These are phyloP conservation scores for Tylopilus vinaceipallidus DNA, from an alignment of 768 basidiomycete genomes.

Conservation along the genomic window DNA sequence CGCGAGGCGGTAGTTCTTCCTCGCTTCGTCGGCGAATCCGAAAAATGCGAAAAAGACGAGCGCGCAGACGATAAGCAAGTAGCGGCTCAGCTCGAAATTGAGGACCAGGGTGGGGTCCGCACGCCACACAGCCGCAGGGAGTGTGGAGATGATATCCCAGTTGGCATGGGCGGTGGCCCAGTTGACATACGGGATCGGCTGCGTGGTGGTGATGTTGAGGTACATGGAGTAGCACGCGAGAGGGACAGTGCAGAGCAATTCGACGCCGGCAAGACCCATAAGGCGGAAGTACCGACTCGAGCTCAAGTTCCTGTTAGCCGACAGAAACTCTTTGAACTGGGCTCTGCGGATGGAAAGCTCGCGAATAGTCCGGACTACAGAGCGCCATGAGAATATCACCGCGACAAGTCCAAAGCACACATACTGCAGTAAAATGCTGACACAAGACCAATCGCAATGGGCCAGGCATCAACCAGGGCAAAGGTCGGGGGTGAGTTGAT, in stretches of 20 bases:
- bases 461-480: conserved; percentile 36
- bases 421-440: conserved; percentile 42
- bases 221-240: conserved; percentile 38
- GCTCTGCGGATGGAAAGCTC: conserved; percentile 30
- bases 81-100: conserved; percentile 44
- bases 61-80: conserved; percentile 45
- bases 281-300: conserved; percentile 60
- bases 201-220: conserved; percentile 28
- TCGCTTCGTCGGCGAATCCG: conserved; percentile 67
- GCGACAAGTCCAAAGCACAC: conserved; percentile 2
- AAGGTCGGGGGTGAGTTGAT: conserved; percentile 38
- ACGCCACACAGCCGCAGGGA: conserved; percentile 44
- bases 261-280: conserved; percentile 47
- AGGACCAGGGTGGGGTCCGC: conserved; percentile 6
- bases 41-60: conserved; percentile 68
- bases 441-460: conserved; percentile 39
- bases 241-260: conserved; percentile 41
- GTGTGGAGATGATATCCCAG: conserved; percentile 37
- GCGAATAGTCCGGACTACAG: conserved; percentile 29
- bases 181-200: conserved; percentile 38
- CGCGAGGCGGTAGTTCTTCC: conserved; percentile 49
- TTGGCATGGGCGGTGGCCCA: conserved; percentile 48
- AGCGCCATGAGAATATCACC: neutral
- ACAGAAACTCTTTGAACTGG: conserved; percentile 38
- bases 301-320: conserved; percentile 41